Evolutionary conservation across 129 eudicot species (phyloP).

Genomic region (Flaveria robusta): DNA sequence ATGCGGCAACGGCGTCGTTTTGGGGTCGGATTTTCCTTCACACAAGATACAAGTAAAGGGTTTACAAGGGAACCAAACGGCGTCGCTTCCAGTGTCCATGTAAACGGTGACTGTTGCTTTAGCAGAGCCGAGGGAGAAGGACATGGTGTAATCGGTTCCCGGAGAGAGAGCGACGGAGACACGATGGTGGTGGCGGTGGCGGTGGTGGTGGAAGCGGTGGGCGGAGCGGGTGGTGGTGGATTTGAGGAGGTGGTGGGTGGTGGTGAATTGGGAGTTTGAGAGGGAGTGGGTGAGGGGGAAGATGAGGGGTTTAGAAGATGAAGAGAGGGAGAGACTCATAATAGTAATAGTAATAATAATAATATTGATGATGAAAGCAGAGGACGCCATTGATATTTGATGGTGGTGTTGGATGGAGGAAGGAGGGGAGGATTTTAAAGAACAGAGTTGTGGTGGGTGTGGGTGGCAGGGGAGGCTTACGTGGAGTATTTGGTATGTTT

Average conservation of each 20-base stretch:
- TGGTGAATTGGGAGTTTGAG: constrained; percentile 44
- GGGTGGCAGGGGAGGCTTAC: constrained; percentile 3
- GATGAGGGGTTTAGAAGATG: constrained; percentile 25
- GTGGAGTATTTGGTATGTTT: constrained; percentile 22
- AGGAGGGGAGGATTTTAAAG: constrained; percentile 34
- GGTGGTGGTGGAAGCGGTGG: constrained; percentile 64
- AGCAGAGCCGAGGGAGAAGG: constrained; percentile 58
- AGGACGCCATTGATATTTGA: constrained; percentile 55
- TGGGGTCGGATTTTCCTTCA: constrained; percentile 60
- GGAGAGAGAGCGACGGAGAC: constrained; percentile 81
- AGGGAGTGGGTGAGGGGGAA: constrained; percentile 71
- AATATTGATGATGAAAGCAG: constrained; percentile 29
- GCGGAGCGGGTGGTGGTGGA: constrained; percentile 77
- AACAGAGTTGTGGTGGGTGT: constrained; percentile 6
- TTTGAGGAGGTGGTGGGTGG: constrained; percentile 71
- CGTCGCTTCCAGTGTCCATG: constrained; percentile 92
- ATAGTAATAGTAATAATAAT: not conserved
- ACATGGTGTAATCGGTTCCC: constrained; percentile 77
- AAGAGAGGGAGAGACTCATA: not conserved
- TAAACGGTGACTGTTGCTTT: constrained; percentile 55
- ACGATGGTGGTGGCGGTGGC: constrained; percentile 45
- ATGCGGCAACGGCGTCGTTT: constrained; percentile 45
- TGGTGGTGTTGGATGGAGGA: not conserved
- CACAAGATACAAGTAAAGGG: constrained; percentile 82
- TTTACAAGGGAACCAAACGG: constrained; percentile 88